Percentiles rank a stretch among this genome's conserved stretches.
phyloP scores from a whole-genome alignment of 352 stramenopile genomes.

The Plasmopara muralis region DNA sequence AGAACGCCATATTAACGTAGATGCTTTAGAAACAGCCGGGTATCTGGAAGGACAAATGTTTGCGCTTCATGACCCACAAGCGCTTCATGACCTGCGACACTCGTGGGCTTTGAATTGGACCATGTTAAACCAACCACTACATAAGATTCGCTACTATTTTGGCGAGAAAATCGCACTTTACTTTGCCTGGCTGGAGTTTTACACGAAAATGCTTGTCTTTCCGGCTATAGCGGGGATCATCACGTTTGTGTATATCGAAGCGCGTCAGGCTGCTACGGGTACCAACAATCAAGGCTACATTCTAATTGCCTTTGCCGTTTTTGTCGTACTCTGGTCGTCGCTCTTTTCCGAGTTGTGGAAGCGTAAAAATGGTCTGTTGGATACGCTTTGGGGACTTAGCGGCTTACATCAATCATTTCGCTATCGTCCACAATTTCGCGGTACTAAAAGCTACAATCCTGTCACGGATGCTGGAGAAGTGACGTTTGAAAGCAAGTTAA shows the following conservation, averaged over 20 bases:
- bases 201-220: constrained; percentile 86
- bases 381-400: constrained; percentile 76
- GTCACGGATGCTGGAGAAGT: constrained; percentile 49
- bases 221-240: constrained; percentile 67
- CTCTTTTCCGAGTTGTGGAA: constrained; percentile 84
- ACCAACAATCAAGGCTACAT: constrained; percentile 46
- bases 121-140: constrained; percentile 74
- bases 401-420: constrained; percentile 57
- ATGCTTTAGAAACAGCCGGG: constrained; percentile 47
- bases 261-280: constrained; percentile 18
- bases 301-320: constrained; percentile 60
- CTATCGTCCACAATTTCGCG: constrained; percentile 78
- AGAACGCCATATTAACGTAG: constrained; percentile 65
- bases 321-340: constrained; percentile 83
- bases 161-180: constrained; percentile 86
- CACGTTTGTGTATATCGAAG: constrained; percentile 51
- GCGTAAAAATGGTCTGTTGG: constrained; percentile 71
- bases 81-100: constrained; percentile 63
- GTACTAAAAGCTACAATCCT: constrained; percentile 57
- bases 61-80: constrained; percentile 72
- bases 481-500: constrained; percentile 51
- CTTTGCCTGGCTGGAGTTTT: constrained; percentile 88
- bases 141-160: constrained; percentile 86
- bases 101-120: constrained; percentile 72
- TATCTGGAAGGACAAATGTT: constrained; percentile 74